phyloP scores from a whole-genome alignment of 2,329 filamentous ascomycete species.

The Pyrenochaeta sp. region DNA sequence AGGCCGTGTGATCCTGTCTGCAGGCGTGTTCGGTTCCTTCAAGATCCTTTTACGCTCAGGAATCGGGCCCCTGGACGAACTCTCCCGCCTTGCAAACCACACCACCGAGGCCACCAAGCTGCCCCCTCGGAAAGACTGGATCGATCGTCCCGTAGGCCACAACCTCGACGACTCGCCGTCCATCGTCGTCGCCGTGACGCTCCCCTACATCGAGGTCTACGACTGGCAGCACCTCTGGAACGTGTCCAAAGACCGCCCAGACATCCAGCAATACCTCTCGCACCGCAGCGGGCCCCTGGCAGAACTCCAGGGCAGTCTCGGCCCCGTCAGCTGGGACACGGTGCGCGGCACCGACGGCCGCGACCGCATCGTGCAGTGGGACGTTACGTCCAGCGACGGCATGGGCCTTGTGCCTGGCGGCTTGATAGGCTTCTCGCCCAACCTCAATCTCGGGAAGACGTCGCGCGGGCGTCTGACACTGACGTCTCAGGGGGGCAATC shows the following conservation, averaged over 20 bases:
- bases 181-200: slow-evolving; percentile 4
- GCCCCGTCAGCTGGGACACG: slow-evolving; percentile 66
- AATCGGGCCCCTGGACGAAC: slow-evolving; percentile 63
- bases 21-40: slow-evolving; percentile 70
- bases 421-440: slow-evolving; percentile 48
- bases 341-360: slow-evolving; percentile 62
- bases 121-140: slow-evolving; percentile 49
- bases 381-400: background rate
- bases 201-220: slow-evolving; percentile 56
- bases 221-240: slow-evolving; percentile 67
- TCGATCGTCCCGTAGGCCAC: slow-evolving; percentile 54
- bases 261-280: slow-evolving; percentile 46
- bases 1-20: slow-evolving; percentile 70
- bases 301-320: slow-evolving; percentile 67
- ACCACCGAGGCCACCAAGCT: slow-evolving; percentile 48
- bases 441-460: slow-evolving; percentile 66
- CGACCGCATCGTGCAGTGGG: slow-evolving; percentile 66
- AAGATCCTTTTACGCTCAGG: slow-evolving; percentile 71
- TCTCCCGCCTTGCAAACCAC: slow-evolving; percentile 43
- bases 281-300: slow-evolving; percentile 62
- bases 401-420: background rate
- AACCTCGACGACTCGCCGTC: slow-evolving; percentile 50
- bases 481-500: slow-evolving; percentile 43
- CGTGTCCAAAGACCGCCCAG: slow-evolving; percentile 37
- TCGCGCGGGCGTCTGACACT: slow-evolving; percentile 68